Base-by-base conservation (phyloP, 169 alveolate species). In the Plasmodium vivax region DNA sequence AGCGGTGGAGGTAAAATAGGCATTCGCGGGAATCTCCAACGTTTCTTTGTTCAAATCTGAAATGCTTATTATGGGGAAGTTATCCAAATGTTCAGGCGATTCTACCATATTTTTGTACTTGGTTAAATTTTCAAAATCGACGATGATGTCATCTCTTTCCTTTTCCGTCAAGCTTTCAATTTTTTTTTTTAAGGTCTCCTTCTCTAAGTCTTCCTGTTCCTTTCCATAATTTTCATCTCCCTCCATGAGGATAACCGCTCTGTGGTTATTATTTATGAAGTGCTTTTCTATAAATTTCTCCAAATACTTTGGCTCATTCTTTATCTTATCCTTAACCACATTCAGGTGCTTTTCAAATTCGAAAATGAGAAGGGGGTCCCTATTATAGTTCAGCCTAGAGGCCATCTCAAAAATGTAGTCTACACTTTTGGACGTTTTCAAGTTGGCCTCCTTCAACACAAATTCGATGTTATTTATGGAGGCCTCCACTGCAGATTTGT, bases 401-500 rank as follows among this genome's bases (percentile, higher is more conserved):
- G 85, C 85, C 92, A 92, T 92, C 43, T 92, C 92, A 73, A 82
- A 92, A 32, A 92, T 43, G 43, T 71, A 82, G 30, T 92, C 87
- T 14, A 73, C 82, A 82, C 95, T 92, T 92, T 92, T 92, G 7
- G 92, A 82, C 23, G 85, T 73, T 82, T 92, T 82, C 56, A 92
- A 36, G 41, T 92, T 81, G 2, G 95, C 83, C 47, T 96, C 98
- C 68, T 97, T 94, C 79, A 95, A 84, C 38, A 93, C 94, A 82
- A 94, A 96, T 79, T 96, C 98, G 8, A 96, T 94, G 19, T 82
- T 47, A 74, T 96, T 96, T 83, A 96, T 72, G 27, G 97, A 96
- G 9, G 98, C 96, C 75, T 95, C 96, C 43, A 96, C 93, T 14
- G 97, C 97, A 81, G 93, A 95, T 90, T 93, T 93, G 56, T 95